phyloP scores from a whole-genome alignment of 1,284 basidiomycete genomes.

The Sporisorium reilianum region DNA sequence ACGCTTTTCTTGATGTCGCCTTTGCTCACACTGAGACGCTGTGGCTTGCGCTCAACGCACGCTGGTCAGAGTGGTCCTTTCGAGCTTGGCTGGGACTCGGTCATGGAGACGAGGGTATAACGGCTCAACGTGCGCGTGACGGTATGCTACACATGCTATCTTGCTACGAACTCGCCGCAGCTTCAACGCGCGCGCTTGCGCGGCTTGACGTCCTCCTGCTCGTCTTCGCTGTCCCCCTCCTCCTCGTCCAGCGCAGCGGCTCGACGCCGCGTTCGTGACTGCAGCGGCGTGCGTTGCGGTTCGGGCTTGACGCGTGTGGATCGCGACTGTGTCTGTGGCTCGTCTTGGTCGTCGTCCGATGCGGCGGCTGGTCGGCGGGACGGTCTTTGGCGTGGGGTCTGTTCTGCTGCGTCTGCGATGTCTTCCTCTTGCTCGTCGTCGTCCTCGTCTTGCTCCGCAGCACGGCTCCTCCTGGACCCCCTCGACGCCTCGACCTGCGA shows the following conservation, averaged over 20 bases:
- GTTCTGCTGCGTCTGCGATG: not conserved
- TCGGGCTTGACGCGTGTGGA: constrained; percentile 23
- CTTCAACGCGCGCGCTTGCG: constrained; percentile 25
- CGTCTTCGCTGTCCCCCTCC: constrained; percentile 13
- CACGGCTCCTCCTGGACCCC: constrained; percentile 24
- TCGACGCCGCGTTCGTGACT: constrained; percentile 1
- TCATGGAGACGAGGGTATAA: too few relatives aligned
- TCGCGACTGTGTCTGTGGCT: constrained; percentile 3
- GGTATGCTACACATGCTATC: too few relatives aligned
- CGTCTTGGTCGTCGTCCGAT: constrained; percentile 6
- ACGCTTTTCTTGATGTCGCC: too few relatives aligned
- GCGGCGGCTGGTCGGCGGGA: not conserved
- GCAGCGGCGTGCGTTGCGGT: constrained; percentile 6
- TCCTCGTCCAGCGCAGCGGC: not conserved
- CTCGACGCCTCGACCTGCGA: constrained; percentile 12
- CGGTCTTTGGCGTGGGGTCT: not conserved
- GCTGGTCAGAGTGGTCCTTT: too few relatives aligned
- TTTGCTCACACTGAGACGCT: too few relatives aligned
- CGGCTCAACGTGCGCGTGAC: not conserved
- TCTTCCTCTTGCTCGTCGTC: constrained; percentile 14
- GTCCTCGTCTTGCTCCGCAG: constrained; percentile 58
- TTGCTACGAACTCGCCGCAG: too few relatives aligned
- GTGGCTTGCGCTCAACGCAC: too few relatives aligned
- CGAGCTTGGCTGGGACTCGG: too few relatives aligned
- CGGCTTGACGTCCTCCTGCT: constrained; percentile 24